Evolutionary conservation across 2,329 filamentous ascomycete species (phyloP).

Genomic region (Fusarium domesticum): DNA sequence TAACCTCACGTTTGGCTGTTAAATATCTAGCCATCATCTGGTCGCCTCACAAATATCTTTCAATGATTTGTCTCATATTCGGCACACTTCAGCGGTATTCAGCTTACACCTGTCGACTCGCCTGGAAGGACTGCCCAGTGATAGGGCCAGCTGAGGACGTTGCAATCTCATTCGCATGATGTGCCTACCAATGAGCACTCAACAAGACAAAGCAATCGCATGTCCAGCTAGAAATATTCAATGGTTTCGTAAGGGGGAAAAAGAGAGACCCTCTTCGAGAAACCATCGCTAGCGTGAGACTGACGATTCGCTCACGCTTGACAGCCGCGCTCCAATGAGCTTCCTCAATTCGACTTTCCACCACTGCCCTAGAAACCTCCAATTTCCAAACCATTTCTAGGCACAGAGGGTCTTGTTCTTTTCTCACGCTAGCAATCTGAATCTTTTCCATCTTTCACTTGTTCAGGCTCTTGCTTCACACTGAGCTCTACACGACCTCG

Average conservation of each 20-base stretch:
- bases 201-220: constrained; percentile 3
- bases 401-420: constrained; percentile 1
- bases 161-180: neutral
- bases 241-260: constrained; percentile 11
- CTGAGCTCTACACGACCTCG: neutral
- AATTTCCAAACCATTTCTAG: constrained; percentile 25
- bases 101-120: neutral
- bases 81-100: too few species aligned
- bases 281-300: constrained; percentile 26
- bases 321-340: constrained; percentile 26
- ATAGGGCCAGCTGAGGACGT: neutral
- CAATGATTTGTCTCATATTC: too few species aligned
- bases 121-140: neutral
- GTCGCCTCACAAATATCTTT: too few species aligned
- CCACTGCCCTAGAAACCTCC: constrained; percentile 21
- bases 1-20: too few species aligned
- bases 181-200: constrained; percentile 8
- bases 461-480: neutral
- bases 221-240: too few species aligned
- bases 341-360: constrained; percentile 11
- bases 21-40: too few species aligned
- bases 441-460: neutral
- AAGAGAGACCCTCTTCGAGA: constrained; percentile 16
- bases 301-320: constrained; percentile 26
- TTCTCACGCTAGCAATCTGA: too few species aligned